Percentiles rank a stretch among this genome's conserved stretches.
phyloP scores from a whole-genome alignment of 108 stramenopile genomes.

The Seminavis robusta region DNA sequence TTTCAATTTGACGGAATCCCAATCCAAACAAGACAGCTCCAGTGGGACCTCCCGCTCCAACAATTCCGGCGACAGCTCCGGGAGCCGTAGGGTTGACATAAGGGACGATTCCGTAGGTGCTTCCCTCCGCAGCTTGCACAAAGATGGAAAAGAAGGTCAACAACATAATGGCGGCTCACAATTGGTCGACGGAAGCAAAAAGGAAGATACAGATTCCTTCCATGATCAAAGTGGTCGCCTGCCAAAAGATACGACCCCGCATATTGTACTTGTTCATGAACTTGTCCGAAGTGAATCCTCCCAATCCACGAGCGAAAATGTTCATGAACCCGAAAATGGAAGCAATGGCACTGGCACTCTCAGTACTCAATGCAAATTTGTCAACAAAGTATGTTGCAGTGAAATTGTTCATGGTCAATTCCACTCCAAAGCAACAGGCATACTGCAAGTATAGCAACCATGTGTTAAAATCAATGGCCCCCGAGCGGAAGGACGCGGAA shows the following conservation, averaged over 20 bases:
- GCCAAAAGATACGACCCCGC: slow-evolving; percentile 67
- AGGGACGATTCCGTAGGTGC: slow-evolving; percentile 78
- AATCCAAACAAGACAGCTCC: slow-evolving; percentile 63
- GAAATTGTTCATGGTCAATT: slow-evolving; percentile 79
- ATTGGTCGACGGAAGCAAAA: slow-evolving; percentile 39
- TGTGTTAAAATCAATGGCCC: slow-evolving; percentile 50
- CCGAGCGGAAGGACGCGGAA: slow-evolving; percentile 30
- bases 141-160: slow-evolving; percentile 75
- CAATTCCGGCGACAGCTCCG: slow-evolving; percentile 71
- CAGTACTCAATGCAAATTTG: slow-evolving; percentile 59
- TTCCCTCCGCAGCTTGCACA: slow-evolving; percentile 79
- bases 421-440: slow-evolving; percentile 86
- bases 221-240: slow-evolving; percentile 41
- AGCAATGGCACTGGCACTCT: slow-evolving; percentile 67
- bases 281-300: slow-evolving; percentile 54
- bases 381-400: slow-evolving; percentile 76
- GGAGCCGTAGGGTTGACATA: slow-evolving; percentile 65
- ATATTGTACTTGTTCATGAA: slow-evolving; percentile 58
- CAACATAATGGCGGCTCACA: slow-evolving; percentile 52
- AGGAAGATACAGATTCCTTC: slow-evolving; percentile 70
- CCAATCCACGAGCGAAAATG: slow-evolving; percentile 71
- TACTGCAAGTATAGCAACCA: slow-evolving; percentile 82
- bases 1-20: slow-evolving; percentile 46
- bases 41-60: slow-evolving; percentile 77
- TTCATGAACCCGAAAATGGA: slow-evolving; percentile 80